phyloP scores from a whole-genome alignment of 441 rosid genomes.

The Populus hybrid region DNA sequence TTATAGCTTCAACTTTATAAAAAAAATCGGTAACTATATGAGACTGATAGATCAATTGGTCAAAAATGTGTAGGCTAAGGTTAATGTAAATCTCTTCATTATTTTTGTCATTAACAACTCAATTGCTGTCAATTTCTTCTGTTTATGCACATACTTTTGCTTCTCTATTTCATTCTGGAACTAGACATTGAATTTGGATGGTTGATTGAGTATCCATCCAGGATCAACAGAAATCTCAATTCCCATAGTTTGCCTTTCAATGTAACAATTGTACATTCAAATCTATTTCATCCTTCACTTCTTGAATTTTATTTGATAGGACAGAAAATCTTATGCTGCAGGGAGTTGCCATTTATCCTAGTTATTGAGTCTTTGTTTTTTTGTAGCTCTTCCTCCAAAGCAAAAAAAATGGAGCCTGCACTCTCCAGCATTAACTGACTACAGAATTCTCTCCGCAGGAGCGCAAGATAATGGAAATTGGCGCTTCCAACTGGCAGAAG shows the following conservation, averaged over 20 bases:
- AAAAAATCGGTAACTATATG: too few species aligned
- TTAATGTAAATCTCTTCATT: not conserved
- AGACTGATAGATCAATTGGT: not conserved
- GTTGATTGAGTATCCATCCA: not conserved
- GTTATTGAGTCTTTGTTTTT: not conserved
- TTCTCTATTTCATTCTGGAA: too few species aligned
- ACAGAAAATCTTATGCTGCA: too few species aligned
- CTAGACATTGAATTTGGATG: not conserved
- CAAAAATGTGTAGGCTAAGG: not conserved
- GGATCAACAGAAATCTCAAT: not conserved
- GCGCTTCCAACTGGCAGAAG: constrained; percentile 74
- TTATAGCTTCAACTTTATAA: not conserved
- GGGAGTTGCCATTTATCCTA: too few species aligned
- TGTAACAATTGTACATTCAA: not conserved
- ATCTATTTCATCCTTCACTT: not conserved
- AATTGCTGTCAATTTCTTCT: too few species aligned
- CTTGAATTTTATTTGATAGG: not conserved
- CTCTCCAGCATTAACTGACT: not conserved
- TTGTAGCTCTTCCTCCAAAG: not conserved
- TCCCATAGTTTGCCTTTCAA: not conserved
- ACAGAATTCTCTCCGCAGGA: constrained; percentile 41
- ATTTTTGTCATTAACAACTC: not conserved
- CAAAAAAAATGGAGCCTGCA: not conserved
- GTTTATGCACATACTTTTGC: too few species aligned
- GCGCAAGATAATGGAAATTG: constrained; percentile 70